These are phyloP conservation scores for barley (Hordeum vulgare) DNA, from an alignment of 176 grass and related monocot species.

Conservation along the genomic window DNA sequence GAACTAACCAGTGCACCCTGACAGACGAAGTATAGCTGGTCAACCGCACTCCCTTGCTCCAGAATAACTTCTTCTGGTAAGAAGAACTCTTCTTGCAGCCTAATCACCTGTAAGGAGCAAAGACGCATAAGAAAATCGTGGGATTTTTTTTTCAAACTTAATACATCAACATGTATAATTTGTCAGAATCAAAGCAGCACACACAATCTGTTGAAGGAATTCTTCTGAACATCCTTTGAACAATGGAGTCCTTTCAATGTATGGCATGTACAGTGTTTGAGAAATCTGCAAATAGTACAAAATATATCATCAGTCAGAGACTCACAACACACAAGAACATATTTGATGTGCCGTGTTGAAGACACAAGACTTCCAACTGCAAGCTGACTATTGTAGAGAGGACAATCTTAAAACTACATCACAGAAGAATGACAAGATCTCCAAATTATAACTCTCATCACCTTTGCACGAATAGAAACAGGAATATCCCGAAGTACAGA, in stretches of 20 bases:
- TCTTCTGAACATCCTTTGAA: constrained; percentile 91
- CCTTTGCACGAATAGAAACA: constrained; percentile 90
- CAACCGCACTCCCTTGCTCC: constrained; percentile 93
- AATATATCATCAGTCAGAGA: background rate
- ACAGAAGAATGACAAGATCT: background rate
- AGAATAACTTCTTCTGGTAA: constrained; percentile 85
- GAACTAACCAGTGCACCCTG: constrained; percentile 65
- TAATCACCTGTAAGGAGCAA: constrained; percentile 49
- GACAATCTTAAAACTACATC: constrained; percentile 1
- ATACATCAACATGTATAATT: background rate
- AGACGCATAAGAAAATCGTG: background rate
- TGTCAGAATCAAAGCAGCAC: constrained; percentile 2
- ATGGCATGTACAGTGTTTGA: constrained; percentile 76
- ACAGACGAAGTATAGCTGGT: constrained; percentile 93
- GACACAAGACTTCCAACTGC: background rate
- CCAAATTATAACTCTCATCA: background rate
- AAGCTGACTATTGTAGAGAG: background rate
- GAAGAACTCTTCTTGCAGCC: constrained; percentile 91
- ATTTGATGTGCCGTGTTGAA: background rate
- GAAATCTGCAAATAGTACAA: constrained; percentile 72
- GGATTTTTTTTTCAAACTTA: background rate
- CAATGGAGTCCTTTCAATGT: constrained; percentile 60
- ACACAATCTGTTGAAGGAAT: constrained; percentile 98
- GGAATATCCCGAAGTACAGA: constrained; percentile 88
- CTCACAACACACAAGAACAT: constrained; percentile 1